Evolutionary conservation across 345 rosid species (phyloP).

Genomic region (Rhodamnia rubescens): DNA sequence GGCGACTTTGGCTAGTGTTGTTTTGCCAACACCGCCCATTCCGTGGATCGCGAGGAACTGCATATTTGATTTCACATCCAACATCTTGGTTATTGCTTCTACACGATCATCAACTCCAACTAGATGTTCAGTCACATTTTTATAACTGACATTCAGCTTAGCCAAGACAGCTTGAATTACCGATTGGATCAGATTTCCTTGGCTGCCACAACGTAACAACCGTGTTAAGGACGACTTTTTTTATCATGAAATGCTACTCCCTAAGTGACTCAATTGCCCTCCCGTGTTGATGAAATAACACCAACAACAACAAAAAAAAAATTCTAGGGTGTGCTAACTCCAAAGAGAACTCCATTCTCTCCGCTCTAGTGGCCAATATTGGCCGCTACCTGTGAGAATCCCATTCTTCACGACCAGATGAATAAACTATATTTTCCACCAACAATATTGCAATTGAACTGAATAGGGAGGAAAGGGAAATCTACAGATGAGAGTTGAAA

Average conservation of each 20-base stretch:
- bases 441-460: rapidly evolving
- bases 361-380: not conserved
- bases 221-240: not conserved
- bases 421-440: not conserved
- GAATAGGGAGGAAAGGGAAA: not conserved
- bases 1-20: not conserved
- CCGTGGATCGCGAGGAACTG: not conserved
- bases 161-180: not conserved
- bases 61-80: not conserved
- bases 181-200: not conserved
- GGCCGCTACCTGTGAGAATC: not conserved
- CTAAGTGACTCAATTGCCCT: not conserved
- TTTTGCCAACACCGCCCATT: not conserved
- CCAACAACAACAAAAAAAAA: too few relatives aligned
- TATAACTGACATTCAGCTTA: not conserved
- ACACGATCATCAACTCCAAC: not conserved
- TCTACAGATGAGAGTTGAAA: not conserved
- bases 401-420: not conserved
- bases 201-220: not conserved
- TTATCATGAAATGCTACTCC: not conserved
- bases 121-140: not conserved
- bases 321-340: not conserved
- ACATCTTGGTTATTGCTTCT: not conserved
- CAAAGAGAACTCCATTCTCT: not conserved
- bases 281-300: not conserved